Evolutionary conservation across 2,329 filamentous ascomycete species (phyloP), one percentile per base, ranked within the genome.

Genomic region (Trematosphaeria pertusa): DNA sequence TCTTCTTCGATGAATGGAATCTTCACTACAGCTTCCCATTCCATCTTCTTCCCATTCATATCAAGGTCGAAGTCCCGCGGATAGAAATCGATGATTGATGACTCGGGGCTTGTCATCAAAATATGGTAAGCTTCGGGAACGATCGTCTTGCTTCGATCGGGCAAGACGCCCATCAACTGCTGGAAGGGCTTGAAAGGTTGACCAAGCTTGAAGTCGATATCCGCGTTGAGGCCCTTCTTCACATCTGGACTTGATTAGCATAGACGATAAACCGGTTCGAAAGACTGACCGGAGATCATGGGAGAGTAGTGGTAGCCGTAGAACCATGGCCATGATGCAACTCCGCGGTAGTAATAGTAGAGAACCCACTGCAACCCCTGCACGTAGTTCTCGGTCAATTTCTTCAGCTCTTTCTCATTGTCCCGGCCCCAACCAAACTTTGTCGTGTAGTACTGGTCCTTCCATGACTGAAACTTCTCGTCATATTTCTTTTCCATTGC

Each of bases 1-100:
- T 87, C 85, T 71, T 99, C 93, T 48, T 99, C 91, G 54, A 99
- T 99, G 73, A 99, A 99, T 0, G 94, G 94, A 65, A 99, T 99
- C 73, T 97, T 99, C 56, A 99, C 91, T 28, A 99, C 93, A 20
- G 94, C 94, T 70, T 99, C 94, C 94, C 94, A 99, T 55, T 99
- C 95, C 88, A 96, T 95, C 77, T 96, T 99, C 78, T 99, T 99
- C 49, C 94, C 95, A 62, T 99, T 97, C 94, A 99, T 97, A 69
- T 99, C 95, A 31, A 99, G 80, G 57, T 95, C 91, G 64, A 99
- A 99, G 62, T 99, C 94, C 61, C 93, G 84, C 2, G 94, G 94
- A 64, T 99, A 99, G 70, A 99, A 99, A 69, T 99, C 94, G 64
- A 96, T 88, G 69, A 99, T 99, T 2, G 94, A 91, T 12, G 93